Percentiles rank a stretch among this genome's conserved stretches.
Evolutionary conservation across 495 filamentous ascomycete genomes (phyloP).

Genomic region (Trichoderma asperelloides): DNA sequence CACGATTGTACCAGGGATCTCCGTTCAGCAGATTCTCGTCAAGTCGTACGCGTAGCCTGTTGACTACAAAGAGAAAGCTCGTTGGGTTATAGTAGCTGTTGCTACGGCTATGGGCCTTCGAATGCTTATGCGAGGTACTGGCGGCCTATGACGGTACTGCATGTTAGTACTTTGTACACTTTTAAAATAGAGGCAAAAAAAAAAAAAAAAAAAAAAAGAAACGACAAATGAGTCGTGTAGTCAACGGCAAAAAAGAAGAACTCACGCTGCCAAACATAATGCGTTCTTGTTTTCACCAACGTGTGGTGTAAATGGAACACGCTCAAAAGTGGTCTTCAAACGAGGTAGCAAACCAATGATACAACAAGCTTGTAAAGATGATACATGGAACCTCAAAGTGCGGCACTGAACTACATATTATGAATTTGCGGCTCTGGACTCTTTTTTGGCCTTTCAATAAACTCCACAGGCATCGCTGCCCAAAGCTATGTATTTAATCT

Average conservation of each 20-base stretch:
- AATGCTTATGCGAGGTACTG: neutral
- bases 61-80: conserved; percentile 30
- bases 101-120: neutral
- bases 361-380: neutral
- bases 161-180: neutral
- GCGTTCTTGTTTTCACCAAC: neutral
- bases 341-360: neutral
- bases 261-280: neutral
- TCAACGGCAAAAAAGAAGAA: neutral
- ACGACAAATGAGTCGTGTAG: no score
- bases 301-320: neutral
- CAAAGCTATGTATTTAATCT: neutral
- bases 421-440: neutral
- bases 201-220: no score
- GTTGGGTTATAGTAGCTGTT: neutral
- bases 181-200: no score
- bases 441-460: neutral
- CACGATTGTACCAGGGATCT: conserved; percentile 18
- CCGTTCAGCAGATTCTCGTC: conserved; percentile 8
- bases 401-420: neutral
- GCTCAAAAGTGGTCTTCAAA: neutral
- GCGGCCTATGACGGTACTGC: neutral
- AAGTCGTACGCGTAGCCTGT: conserved; percentile 16
- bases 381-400: neutral
- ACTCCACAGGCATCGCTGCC: neutral